Evolutionary conservation across 306 rosid genomes (phyloP), one percentile per base, ranked within the genome.

Genomic region (Betula pendula): DNA sequence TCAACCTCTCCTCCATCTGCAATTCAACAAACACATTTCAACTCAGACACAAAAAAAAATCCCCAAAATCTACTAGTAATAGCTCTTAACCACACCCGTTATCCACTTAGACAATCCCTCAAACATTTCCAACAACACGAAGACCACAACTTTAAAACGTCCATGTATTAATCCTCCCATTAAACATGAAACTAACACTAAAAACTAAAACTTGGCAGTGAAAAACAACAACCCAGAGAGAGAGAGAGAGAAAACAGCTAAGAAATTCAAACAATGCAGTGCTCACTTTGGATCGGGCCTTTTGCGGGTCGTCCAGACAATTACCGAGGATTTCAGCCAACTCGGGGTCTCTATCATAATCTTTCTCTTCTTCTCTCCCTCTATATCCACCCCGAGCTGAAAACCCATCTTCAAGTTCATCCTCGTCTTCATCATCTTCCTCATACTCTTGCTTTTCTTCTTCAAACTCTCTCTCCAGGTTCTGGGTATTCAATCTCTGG

Each of bases 1-100:
- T 88, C 58, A 94, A 60, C 91, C 98, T 90, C 27, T 89, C 97
- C 77, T 94, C 92, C 89, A 94, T 87, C 98, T 94, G 85, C 85
- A 84, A 82, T 83, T 38, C 55, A 74, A 73, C 27, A 51, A 70
- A 55, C 60, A 66, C 75, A 33, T 50, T 59, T 67, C 65, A 40
- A 55, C 38, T 76, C 70, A 63, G 58, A 44, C 70, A 60, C 14
- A 14, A 31, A 63, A 19, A 42, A 56, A 14, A 65, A 8, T 56
- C 62, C 69, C 68, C 5, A 17, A 69, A 51, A 70, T 45, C 77
- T 40, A 35, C 48, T 33, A 75, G 62, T 56, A 74, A 60, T 15
- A 40, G 43, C 73, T 67, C 38, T 14, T 10, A 48, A 29, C 48
- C 29, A 58, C 5, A n/a, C 33, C 53, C 22, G 17, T 5, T 58